Conservation (phyloP, 257 asterid species). For the Penstemon barbatus region DNA sequence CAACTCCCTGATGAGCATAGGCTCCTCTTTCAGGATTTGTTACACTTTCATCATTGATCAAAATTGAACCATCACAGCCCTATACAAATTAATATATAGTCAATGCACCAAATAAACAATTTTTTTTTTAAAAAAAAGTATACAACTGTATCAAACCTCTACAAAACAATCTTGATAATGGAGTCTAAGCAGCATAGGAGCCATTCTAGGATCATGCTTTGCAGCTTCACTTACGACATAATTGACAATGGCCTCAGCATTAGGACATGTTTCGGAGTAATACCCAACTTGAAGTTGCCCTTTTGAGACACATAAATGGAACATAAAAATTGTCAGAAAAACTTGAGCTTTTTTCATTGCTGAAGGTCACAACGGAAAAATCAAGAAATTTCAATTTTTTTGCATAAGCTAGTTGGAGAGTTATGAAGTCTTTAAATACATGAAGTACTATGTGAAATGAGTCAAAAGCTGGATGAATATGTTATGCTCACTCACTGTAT, state of each 20-base stretch:
- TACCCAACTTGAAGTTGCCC: slow-evolving; percentile 38
- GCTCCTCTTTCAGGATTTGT: slow-evolving; percentile 29
- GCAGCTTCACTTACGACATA: slow-evolving; percentile 40
- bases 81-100: background rate
- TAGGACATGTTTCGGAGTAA: slow-evolving; percentile 45
- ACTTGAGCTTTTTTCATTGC: too few species aligned
- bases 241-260: slow-evolving; percentile 42
- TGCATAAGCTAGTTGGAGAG: too few species aligned
- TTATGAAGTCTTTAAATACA: too few species aligned
- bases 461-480: too few species aligned
- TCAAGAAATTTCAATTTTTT: too few species aligned
- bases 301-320: too few species aligned
- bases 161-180: slow-evolving; percentile 54
- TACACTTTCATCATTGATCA: slow-evolving; percentile 28
- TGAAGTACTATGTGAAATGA: too few species aligned
- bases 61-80: slow-evolving; percentile 57
- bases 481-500: too few species aligned
- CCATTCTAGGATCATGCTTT: slow-evolving; percentile 24
- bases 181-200: slow-evolving; percentile 43
- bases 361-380: too few species aligned
- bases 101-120: background rate
- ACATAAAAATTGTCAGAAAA: too few species aligned
- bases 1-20: slow-evolving; percentile 37
- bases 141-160: slow-evolving; percentile 32
- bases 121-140: too few species aligned